Conservation (phyloP, 805 yeast genomes). For the Candida ortonii region DNA sequence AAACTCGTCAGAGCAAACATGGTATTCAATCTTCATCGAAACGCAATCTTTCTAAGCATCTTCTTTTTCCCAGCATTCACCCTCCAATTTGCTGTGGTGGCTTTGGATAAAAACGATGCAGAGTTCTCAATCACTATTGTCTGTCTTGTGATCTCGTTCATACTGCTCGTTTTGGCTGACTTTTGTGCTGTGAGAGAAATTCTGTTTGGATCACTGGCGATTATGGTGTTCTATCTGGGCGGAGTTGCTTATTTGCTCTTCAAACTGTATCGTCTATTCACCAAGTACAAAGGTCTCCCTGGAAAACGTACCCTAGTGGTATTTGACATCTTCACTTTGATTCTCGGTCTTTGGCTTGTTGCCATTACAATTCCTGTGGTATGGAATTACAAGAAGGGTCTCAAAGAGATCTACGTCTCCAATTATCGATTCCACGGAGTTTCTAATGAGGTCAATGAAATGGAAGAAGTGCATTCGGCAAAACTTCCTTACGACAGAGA, state of each 20-base stretch:
- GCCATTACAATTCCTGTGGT: conserved; percentile 10
- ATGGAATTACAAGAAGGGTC: conserved; percentile 15
- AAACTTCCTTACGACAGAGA: too few species aligned
- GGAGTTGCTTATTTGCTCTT: conserved; percentile 41
- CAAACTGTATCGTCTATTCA: conserved; percentile 38
- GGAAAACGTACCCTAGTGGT: conserved; percentile 41
- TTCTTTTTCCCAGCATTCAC: conserved; percentile 46
- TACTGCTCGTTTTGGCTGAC: conserved; percentile 38
- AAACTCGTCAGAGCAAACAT: conserved; percentile 33
- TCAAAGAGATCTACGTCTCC: conserved; percentile 11
- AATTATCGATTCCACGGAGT: conserved; percentile 11
- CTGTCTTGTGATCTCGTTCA: conserved; percentile 25
- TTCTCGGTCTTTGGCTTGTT: conserved; percentile 32
- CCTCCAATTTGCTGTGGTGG: conserved; percentile 42
- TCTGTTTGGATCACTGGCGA: conserved; percentile 18
- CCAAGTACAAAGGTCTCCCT: conserved; percentile 33
- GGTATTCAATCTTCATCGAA: conserved; percentile 39
- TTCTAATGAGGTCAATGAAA: too few species aligned
- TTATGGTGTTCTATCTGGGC: conserved; percentile 29
- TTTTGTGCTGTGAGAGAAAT: conserved; percentile 36
- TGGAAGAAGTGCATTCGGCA: too few species aligned
- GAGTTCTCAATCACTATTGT: conserved; percentile 44
- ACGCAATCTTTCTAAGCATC: conserved; percentile 29
- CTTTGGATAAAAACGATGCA: conserved; percentile 34
- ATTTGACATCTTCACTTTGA: conserved; percentile 38